These are phyloP conservation scores for Viola odorata DNA, from an alignment of 345 rosid species.

Conservation along the genomic window DNA sequence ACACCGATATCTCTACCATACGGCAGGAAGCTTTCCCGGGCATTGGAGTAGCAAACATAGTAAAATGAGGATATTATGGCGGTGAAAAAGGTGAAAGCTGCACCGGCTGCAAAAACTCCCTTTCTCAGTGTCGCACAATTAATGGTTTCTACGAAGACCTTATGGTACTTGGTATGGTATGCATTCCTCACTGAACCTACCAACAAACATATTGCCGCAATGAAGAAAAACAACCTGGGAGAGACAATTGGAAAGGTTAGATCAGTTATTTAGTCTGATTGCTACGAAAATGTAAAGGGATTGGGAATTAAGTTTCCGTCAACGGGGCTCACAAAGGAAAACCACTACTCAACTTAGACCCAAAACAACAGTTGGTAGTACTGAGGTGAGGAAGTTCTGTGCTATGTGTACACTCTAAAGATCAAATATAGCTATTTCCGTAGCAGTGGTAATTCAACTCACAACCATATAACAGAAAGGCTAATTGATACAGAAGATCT, in stretches of 20 bases:
- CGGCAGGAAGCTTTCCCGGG: slow-evolving; percentile 51
- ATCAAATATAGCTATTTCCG: no score
- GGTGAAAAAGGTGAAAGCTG: slow-evolving; percentile 72
- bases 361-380: no score
- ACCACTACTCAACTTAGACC: no score
- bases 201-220: slow-evolving; percentile 74
- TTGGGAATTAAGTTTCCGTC: no score
- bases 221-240: slow-evolving; percentile 66
- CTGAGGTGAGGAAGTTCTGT: no score
- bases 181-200: slow-evolving; percentile 90
- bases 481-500: no score
- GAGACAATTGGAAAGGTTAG: background rate
- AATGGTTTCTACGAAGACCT: slow-evolving; percentile 54
- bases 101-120: slow-evolving; percentile 90
- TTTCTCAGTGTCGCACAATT: slow-evolving; percentile 75
- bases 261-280: background rate
- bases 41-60: slow-evolving; percentile 64
- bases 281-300: no score
- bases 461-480: no score
- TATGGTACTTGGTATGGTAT: slow-evolving; percentile 80
- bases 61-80: slow-evolving; percentile 71
- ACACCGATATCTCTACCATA: slow-evolving; percentile 45
- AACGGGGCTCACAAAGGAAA: no score
- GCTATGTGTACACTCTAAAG: no score
- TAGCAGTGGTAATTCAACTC: no score